Evolutionary conservation across 2,329 filamentous ascomycete genomes (phyloP).

Genomic region (Karstenula rhodostoma): DNA sequence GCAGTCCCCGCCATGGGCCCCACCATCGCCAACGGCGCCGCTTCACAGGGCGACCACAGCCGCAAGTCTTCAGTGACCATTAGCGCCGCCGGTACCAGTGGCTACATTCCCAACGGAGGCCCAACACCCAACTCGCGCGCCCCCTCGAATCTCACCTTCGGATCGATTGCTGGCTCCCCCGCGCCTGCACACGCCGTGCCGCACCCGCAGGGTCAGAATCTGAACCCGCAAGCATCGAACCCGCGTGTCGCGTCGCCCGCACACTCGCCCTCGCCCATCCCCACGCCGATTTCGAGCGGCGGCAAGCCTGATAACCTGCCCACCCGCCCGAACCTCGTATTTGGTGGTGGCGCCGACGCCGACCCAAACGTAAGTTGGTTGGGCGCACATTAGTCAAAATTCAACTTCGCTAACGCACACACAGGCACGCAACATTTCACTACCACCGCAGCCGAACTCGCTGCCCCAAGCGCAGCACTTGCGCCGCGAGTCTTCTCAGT

Average conservation of each 20-base stretch:
- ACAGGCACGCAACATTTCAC: slow-evolving; percentile 73
- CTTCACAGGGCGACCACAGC: slow-evolving; percentile 70
- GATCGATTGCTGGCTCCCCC: slow-evolving; percentile 71
- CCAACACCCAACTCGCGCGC: slow-evolving; percentile 65
- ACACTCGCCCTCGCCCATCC: slow-evolving; percentile 91
- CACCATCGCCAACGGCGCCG: slow-evolving; percentile 72
- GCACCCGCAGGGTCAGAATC: slow-evolving; percentile 67
- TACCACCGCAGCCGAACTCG: slow-evolving; percentile 57
- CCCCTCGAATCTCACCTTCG: slow-evolving; percentile 75
- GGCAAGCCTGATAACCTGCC: slow-evolving; percentile 79
- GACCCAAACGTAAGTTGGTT: slow-evolving; percentile 73
- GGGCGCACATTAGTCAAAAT: slow-evolving; percentile 28
- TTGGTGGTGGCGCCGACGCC: slow-evolving; percentile 77
- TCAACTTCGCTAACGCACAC: slow-evolving; percentile 24
- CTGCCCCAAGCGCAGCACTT: slow-evolving; percentile 76
- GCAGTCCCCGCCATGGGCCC: slow-evolving; percentile 70
- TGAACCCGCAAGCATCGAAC: slow-evolving; percentile 64
- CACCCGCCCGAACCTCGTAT: slow-evolving; percentile 75
- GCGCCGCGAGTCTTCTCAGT: slow-evolving; percentile 86
- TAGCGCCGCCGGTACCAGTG: slow-evolving; percentile 79
- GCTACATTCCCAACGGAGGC: slow-evolving; percentile 80
- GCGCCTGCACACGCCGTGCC: slow-evolving; percentile 73
- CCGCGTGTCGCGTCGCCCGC: slow-evolving; percentile 83
- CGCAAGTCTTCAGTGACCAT: slow-evolving; percentile 95
- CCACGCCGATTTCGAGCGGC: slow-evolving; percentile 84